Evolutionary conservation across 352 stramenopile genomes (phyloP), one percentile per base, ranked within the genome.

Genomic region (Aphanomyces stellatus): DNA sequence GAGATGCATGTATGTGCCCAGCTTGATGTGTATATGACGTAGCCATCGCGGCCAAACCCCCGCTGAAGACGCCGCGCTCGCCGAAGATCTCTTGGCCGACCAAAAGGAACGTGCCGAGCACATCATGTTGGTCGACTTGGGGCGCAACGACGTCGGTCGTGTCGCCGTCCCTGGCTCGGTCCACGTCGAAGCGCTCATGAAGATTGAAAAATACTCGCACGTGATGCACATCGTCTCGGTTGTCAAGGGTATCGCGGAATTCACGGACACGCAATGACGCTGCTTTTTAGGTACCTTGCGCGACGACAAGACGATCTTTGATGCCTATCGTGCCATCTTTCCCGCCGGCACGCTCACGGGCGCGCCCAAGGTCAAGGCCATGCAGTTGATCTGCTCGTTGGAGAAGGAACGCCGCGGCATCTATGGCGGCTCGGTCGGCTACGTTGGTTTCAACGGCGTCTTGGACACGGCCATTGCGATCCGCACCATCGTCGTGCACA

Each of bases 221-320:
- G 88, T 96, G 67, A 96, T 96, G 85, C 88, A 96, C 76, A 95
- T 96, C 65, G 86, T 95, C 57, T 95, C 86, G 34, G 84, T 93
- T 24, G 88, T 96, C 40, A 95, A 91, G 74, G 37, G 37, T 46
- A 46, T n/a, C n/a, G n/a, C n/a, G n/a, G n/a, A n/a, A n/a, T n/a
- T n/a, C n/a, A n/a, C n/a, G n/a, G n/a, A n/a, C n/a, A n/a, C n/a
- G n/a, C n/a, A n/a, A n/a, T n/a, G n/a, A n/a, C 13, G n/a, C 13
- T 46, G 37, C n/a, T 19, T 19, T 46, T 46, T 46, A 46, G 88
- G 88, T 51, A 69, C 86, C 33, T 66, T 96, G 49, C 80, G 82
- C 8, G 69, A 87, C 1, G 86, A 94, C 74, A 83, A 84, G 68
- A 92, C 78, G 3, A 84, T 94, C 67, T 93, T 90, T 64, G 88